phyloP scores from a whole-genome alignment of 2,329 filamentous ascomycete species.

The Macrophomina tecta region DNA sequence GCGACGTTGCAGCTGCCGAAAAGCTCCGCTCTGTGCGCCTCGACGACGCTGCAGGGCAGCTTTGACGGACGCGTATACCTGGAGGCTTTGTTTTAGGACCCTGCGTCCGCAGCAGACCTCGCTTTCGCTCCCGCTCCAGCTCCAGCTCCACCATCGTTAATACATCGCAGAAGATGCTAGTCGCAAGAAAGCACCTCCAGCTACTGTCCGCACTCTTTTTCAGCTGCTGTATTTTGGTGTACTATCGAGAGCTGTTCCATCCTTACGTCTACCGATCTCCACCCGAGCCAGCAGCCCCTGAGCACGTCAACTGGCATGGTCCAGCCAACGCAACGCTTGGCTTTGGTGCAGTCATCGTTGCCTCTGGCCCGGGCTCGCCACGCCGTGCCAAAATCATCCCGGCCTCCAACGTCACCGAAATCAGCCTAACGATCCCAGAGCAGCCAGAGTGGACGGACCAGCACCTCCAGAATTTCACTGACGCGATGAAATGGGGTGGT shows the following conservation, averaged over 20 bases:
- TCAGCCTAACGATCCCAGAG: conserved; percentile 49
- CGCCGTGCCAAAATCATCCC: conserved; percentile 48
- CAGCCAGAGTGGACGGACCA: conserved; percentile 51
- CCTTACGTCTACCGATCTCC: background rate
- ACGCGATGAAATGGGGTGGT: background rate
- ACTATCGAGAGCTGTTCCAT: background rate
- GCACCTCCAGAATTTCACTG: background rate
- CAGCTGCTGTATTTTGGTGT: background rate
- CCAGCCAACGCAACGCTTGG: conserved; percentile 42
- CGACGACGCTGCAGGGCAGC: too few relatives aligned
- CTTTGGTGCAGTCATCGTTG: conserved; percentile 47
- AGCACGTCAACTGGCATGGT: background rate
- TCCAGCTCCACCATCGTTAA: too few relatives aligned
- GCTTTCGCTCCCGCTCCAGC: too few relatives aligned
- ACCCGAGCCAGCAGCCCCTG: background rate
- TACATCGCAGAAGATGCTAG: background rate
- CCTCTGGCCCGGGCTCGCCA: conserved; percentile 44
- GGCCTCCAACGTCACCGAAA: conserved; percentile 49
- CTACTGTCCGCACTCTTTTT: background rate
- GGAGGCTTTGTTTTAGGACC: too few relatives aligned
- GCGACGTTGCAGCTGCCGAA: too few relatives aligned
- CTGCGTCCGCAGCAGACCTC: too few relatives aligned
- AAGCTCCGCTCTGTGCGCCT: too few relatives aligned
- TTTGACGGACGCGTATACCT: too few relatives aligned
- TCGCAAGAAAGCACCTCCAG: background rate